phyloP scores from a whole-genome alignment of 164 flowering plant genomes.

The Sedum album region DNA sequence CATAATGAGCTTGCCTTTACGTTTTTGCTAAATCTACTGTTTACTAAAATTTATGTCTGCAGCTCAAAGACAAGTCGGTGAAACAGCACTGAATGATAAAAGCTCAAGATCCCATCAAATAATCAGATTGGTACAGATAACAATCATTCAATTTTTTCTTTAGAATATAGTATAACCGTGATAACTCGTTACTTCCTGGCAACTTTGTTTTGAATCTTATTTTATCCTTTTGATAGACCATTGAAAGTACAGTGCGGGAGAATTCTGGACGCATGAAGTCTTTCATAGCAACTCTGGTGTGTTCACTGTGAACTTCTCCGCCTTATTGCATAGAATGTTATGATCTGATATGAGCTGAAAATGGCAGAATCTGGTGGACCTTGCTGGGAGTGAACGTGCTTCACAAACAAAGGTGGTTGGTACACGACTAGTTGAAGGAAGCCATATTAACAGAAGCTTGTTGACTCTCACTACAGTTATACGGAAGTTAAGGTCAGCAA shows the following conservation, averaged over 20 bases:
- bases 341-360: constrained; percentile 7
- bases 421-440: constrained; percentile 64
- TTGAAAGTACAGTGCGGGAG: constrained; percentile 51
- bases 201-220: neutral
- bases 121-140: constrained; percentile 44
- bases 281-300: constrained; percentile 59
- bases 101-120: constrained; percentile 84
- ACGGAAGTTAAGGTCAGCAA: constrained; percentile 55
- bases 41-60: constrained; percentile 16
- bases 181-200: neutral
- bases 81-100: constrained; percentile 61
- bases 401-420: constrained; percentile 68
- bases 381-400: constrained; percentile 77
- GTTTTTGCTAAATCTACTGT: neutral
- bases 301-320: constrained; percentile 5
- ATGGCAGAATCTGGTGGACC: constrained; percentile 65
- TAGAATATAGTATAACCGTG: neutral
- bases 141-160: neutral
- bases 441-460: constrained; percentile 77
- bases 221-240: constrained; percentile 28
- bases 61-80: constrained; percentile 80
- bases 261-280: constrained; percentile 48
- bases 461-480: constrained; percentile 72
- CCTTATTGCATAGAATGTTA: neutral
- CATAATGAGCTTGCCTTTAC: neutral